Base-by-base conservation (phyloP, 768 basidiomycete genomes). In the Strobilomyces dryophilus region DNA sequence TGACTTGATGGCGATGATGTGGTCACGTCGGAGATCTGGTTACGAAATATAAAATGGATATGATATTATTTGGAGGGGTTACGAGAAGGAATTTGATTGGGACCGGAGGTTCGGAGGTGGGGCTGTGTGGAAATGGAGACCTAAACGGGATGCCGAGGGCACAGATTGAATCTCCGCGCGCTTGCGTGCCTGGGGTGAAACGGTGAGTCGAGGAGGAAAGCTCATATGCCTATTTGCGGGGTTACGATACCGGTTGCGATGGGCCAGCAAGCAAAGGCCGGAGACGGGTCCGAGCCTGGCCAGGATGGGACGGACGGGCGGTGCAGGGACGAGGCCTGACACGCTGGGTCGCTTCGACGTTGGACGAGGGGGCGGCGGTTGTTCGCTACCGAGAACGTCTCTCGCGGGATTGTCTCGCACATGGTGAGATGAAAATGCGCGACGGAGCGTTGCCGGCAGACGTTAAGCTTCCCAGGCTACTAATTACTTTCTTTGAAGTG, bases 341-440 rank as follows among this genome's bases (percentile, higher is more conserved):
- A 52, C 14, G 47, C 20, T 32, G 31, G 37, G 12, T 51, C 50
- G 59, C 65, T 65, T 66, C 65, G 47, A 53, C 47, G 65, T 4
- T 66, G 61, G n/a, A 45, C 27, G 40, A 46, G 40, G 32, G 1
- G n/a, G 17, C 26, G 37, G 66, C 52, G 61, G 63, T 53, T 68
- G 57, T 70, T 73, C 71, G 73, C 71, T 71, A 64, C 70, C 70
- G 70, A 70, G 45, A 63, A 61, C 31, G 60, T 50, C 60, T 62
- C 69, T 68, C 69, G 62, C 63, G 56, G 66, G 60, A 63, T 61
- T 58, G 58, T 56, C 60, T 62, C 60, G 56, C 63, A 58, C 56
- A 56, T 58, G 60, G 47, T 64, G 60, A 67, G 63, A 65, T 61
- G 61, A 63, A 66, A 60, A 60, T 43, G 51, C 7, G 7, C 58